Conservation (phyloP, 2,329 filamentous ascomycete species). For the Penicillium sp. region DNA sequence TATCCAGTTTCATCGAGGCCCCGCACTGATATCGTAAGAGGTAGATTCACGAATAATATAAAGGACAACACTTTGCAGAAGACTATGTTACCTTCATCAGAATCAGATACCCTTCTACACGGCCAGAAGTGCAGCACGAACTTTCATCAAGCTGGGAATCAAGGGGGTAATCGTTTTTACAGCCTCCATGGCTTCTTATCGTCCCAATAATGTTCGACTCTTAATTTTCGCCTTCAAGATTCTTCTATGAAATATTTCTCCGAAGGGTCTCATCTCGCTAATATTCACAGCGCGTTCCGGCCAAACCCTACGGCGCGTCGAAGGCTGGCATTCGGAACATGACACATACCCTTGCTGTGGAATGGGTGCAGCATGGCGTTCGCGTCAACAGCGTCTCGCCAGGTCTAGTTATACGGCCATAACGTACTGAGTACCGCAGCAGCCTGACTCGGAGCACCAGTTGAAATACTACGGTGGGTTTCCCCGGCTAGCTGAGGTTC, state of each 20-base stretch:
- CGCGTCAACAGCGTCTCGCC: constrained; percentile 42
- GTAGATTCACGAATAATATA: too few species aligned
- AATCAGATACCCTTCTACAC: too few species aligned
- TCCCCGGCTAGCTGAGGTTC: constrained; percentile 47
- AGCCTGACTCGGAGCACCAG: constrained; percentile 49
- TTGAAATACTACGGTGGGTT: constrained; percentile 53
- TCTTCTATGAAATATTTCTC: too few species aligned
- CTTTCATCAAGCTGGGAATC: constrained; percentile 38
- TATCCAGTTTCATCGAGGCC: constrained; percentile 9
- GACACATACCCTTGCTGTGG: constrained; percentile 38
- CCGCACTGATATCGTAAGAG: constrained; percentile 12
- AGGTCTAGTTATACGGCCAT: constrained; percentile 39
- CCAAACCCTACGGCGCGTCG: constrained; percentile 41
- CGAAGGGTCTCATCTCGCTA: background rate
- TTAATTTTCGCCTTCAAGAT: too few species aligned
- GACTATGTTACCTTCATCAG: too few species aligned
- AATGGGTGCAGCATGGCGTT: constrained; percentile 41
- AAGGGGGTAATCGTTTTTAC: constrained; percentile 41
- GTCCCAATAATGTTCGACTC: constrained; percentile 35
- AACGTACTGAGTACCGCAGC: constrained; percentile 40
- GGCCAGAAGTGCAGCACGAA: constrained; percentile 21
- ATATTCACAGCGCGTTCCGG: constrained; percentile 34
- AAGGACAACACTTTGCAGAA: too few species aligned
- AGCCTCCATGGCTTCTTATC: constrained; percentile 44
- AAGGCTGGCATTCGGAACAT: constrained; percentile 38